These are phyloP conservation scores for Suillus americanus DNA, from an alignment of 768 basidiomycete genomes.

Conservation along the genomic window DNA sequence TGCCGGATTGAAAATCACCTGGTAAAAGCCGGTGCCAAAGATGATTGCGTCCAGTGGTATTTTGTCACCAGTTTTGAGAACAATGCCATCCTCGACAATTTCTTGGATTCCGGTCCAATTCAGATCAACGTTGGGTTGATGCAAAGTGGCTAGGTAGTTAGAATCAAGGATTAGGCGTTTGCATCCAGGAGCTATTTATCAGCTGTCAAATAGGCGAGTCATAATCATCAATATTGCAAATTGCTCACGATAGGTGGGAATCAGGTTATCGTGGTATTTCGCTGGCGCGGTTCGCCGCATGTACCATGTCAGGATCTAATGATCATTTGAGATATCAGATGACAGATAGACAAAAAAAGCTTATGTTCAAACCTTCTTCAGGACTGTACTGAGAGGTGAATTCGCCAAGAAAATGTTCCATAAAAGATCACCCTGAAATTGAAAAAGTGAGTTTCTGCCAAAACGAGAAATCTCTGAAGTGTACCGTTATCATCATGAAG, in stretches of 20 bases:
- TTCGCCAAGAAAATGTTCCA: conserved; percentile 42
- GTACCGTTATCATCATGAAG: conserved; percentile 45
- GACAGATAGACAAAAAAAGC: conserved; percentile 1
- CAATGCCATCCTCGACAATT: conserved; percentile 49
- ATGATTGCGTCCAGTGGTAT: conserved; percentile 57
- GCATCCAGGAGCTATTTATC: conserved; percentile 49
- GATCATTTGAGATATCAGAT: conserved; percentile 16
- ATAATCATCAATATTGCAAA: background rate
- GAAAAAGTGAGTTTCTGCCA: background rate
- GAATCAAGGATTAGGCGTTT: conserved; percentile 63
- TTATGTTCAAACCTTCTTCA: conserved; percentile 33
- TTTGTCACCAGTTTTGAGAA: conserved; percentile 47
- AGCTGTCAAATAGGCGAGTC: background rate
- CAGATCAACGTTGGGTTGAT: conserved; percentile 52
- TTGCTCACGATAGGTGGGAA: conserved; percentile 49
- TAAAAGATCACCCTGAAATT: conserved; percentile 13
- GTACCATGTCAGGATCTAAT: conserved; percentile 41
- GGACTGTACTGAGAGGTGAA: conserved; percentile 27
- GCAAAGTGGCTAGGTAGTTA: conserved; percentile 52
- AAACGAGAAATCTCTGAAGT: conserved; percentile 9
- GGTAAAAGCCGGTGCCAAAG: conserved; percentile 53
- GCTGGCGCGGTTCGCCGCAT: conserved; percentile 48
- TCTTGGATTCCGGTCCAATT: conserved; percentile 48
- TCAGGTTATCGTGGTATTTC: conserved; percentile 43
- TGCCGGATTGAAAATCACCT: conserved; percentile 34